These are phyloP conservation scores for Phaeosphaeria sp. DNA, from an alignment of 2,329 filamentous ascomycete genomes.

Conservation along the genomic window DNA sequence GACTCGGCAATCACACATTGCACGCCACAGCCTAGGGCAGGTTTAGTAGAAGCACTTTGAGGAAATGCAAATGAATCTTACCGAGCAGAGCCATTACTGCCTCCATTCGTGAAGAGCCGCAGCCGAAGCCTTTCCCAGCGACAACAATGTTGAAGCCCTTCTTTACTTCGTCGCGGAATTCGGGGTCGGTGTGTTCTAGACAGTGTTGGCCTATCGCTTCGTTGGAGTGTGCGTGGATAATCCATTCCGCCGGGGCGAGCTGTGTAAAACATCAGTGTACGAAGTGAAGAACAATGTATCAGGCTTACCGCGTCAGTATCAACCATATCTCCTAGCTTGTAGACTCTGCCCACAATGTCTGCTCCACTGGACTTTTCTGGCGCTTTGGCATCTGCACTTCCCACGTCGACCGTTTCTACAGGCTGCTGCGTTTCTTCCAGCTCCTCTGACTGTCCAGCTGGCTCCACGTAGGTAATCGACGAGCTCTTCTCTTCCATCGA, in stretches of 20 bases:
- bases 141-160: slow-evolving; percentile 52
- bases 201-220: slow-evolving; percentile 50
- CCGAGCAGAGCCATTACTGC: slow-evolving; percentile 51
- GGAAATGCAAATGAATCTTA: slow-evolving; percentile 18
- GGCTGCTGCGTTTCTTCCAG: not conserved
- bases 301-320: slow-evolving; percentile 52
- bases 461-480: not conserved
- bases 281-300: not conserved
- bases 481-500: not conserved
- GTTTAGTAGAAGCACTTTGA: not conserved
- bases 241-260: slow-evolving; percentile 51
- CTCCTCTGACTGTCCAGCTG: not conserved
- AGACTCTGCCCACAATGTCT: slow-evolving; percentile 45
- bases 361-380: not conserved
- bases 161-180: slow-evolving; percentile 48
- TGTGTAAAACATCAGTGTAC: slow-evolving; percentile 1
- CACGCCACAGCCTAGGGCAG: slow-evolving; percentile 25
- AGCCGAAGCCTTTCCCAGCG: slow-evolving; percentile 55
- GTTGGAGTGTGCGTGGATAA: slow-evolving; percentile 39
- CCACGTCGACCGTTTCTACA: not conserved
- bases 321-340: slow-evolving; percentile 54
- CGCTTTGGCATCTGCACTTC: not conserved
- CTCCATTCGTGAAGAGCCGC: slow-evolving; percentile 55
- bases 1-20: slow-evolving; percentile 54
- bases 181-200: slow-evolving; percentile 50